These are phyloP conservation scores for Zalerion maritima DNA, from an alignment of 495 filamentous ascomycete genomes.

Conservation along the genomic window DNA sequence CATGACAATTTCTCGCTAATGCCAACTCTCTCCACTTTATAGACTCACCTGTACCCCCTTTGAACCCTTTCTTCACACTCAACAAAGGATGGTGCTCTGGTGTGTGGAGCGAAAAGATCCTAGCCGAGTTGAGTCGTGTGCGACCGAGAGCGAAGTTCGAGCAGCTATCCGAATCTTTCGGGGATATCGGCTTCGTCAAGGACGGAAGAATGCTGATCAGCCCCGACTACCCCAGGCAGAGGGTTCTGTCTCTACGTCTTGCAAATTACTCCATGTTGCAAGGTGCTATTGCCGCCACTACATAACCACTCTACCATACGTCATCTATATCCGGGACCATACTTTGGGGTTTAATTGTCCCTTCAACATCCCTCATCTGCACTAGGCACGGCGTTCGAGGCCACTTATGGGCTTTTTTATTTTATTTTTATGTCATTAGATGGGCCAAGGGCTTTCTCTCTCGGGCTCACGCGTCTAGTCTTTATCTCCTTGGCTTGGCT, in stretches of 20 bases:
- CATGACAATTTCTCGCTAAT: constrained; percentile 3
- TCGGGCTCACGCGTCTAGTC: too few species aligned
- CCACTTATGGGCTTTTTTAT: too few species aligned
- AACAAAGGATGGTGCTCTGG: constrained; percentile 42
- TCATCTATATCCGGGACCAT: too few species aligned
- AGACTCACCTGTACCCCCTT: constrained; percentile 40
- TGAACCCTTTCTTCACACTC: constrained; percentile 55
- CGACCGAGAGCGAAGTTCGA: constrained; percentile 41
- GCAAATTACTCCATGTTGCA: constrained; percentile 31
- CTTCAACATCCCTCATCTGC: too few species aligned
- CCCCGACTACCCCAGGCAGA: constrained; percentile 30
- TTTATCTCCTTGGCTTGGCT: too few species aligned
- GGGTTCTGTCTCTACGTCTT: constrained; percentile 29
- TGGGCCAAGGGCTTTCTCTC: too few species aligned
- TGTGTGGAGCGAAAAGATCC: constrained; percentile 53
- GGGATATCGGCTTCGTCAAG: constrained; percentile 33
- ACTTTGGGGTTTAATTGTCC: too few species aligned
- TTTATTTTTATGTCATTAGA: too few species aligned
- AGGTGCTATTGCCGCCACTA: constrained; percentile 22
- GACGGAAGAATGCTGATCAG: constrained; percentile 34
- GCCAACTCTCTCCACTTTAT: not conserved
- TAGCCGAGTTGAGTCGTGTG: constrained; percentile 35
- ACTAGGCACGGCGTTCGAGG: too few species aligned
- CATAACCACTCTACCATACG: too few species aligned
- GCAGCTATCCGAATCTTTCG: constrained; percentile 42